These are phyloP conservation scores for Fusarium sp. DNA, from an alignment of 2,329 filamentous ascomycete genomes.

Conservation along the genomic window DNA sequence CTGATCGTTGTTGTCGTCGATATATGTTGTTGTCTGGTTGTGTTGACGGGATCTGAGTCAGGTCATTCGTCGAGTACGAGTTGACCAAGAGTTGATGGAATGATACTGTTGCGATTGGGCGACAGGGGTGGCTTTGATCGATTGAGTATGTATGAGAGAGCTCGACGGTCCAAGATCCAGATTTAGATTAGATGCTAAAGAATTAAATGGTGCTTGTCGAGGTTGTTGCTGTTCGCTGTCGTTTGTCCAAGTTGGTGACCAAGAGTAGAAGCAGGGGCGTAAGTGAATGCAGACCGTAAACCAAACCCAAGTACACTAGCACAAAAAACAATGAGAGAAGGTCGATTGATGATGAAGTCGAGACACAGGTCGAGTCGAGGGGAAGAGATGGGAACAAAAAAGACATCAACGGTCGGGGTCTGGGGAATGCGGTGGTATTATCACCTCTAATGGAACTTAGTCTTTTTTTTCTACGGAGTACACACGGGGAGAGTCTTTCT, in stretches of 20 bases:
- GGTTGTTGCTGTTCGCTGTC: background rate
- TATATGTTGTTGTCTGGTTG: slow-evolving; percentile 33
- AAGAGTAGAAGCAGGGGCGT: slow-evolving; percentile 20
- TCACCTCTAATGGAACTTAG: slow-evolving; percentile 40
- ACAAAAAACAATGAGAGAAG: slow-evolving; percentile 19
- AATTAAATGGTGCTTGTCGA: slow-evolving; percentile 14
- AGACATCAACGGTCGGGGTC: slow-evolving; percentile 36
- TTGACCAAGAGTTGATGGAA: slow-evolving; percentile 36
- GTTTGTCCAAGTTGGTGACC: slow-evolving; percentile 18
- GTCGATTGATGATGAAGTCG: slow-evolving; percentile 15
- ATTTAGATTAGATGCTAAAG: slow-evolving; percentile 20
- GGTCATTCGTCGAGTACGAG: slow-evolving; percentile 26
- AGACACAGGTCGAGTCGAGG: slow-evolving; percentile 35
- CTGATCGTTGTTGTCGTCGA: slow-evolving; percentile 17
- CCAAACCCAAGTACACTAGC: slow-evolving; percentile 30
- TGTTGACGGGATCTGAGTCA: slow-evolving; percentile 25
- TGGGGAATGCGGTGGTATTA: slow-evolving; percentile 51
- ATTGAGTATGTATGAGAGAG: background rate
- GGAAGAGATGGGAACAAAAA: slow-evolving; percentile 38
- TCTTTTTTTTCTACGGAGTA: slow-evolving; percentile 24
- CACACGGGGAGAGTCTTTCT: slow-evolving; percentile 6
- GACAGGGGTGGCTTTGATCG: slow-evolving; percentile 16
- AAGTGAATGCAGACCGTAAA: slow-evolving; percentile 21
- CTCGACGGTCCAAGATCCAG: slow-evolving; percentile 16
- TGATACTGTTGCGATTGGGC: slow-evolving; percentile 26